Base-by-base conservation (phyloP, 2,329 filamentous ascomycete genomes). In the Penicillium sp. region DNA sequence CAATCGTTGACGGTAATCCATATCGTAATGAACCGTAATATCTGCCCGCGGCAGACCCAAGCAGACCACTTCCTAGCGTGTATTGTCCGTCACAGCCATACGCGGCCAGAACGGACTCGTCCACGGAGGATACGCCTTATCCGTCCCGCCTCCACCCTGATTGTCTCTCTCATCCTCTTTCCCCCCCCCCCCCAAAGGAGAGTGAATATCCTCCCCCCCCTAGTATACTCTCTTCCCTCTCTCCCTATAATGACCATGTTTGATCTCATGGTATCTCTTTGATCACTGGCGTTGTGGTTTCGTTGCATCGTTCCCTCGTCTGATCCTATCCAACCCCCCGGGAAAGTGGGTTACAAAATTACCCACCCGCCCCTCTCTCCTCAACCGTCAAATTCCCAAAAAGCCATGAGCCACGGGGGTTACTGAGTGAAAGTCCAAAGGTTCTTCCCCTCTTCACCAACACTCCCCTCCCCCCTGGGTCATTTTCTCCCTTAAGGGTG, bases 331-430 rank as follows among this genome's bases (percentile, higher is more conserved):
- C 15, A 44, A 44, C 40, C 19, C 17, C 56, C 59, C 60, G 56
- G 56, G 62, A 59, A 63, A 66, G 62, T 60, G 63, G 64, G 61
- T 59, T 63, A 44, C 62, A 61, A 61, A 65, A 57, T 64, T 59
- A 63, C 59, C 59, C 58, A 40, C 64, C 58, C 56, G 50, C 59
- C 63, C 63, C 60, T 59, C 64, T 63, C 60, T 42, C 57, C 53
- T 44, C 51, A 59, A 68, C 54, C 45, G 28, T 64, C 58, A 49
- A 60, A 58, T 60, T 55, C 58, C 49, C 56, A 30, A 60, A 35
- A 51, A 70, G 65, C 56, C 66, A 70, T 70, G 68, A 70, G 62
- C 68, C 54, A 61, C 64, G 49, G 53, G 54, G 59, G 47, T 59
- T 60, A 61, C 57, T 69, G 64, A 69, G 56, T 50, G 19, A 19